A percentile compares a stretch with the other conserved stretches of the same genome.
Conservation (phyloP, 257 asterid species). For the Pogostemon cablin region DNA sequence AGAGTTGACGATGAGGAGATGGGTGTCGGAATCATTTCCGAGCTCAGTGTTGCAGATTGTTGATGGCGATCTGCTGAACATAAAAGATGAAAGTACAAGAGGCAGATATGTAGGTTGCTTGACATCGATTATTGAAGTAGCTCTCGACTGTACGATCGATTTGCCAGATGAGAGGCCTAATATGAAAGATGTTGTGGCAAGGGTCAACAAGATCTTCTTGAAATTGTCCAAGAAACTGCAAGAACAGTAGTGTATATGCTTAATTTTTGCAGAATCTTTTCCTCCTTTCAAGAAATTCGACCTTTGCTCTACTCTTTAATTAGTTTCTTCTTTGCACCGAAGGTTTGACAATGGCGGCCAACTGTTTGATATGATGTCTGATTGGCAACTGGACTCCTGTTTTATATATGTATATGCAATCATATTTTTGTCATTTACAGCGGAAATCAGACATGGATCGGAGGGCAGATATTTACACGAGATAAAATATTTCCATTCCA, state of each 20-base stretch:
- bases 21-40: slow-evolving; percentile 7
- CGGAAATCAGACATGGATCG: no score
- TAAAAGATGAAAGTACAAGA: background rate
- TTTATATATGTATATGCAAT: no score
- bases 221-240: background rate
- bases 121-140: background rate
- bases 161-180: slow-evolving; percentile 9
- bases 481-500: no score
- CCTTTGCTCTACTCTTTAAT: no score
- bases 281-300: no score
- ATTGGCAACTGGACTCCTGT: no score
- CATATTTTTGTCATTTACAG: no score
- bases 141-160: background rate
- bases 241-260: background rate
- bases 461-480: no score
- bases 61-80: background rate
- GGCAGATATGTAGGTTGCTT: background rate
- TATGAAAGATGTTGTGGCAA: background rate
- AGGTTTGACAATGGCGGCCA: no score
- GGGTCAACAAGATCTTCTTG: background rate
- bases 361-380: no score
- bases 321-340: no score
- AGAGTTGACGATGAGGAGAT: slow-evolving; percentile 12
- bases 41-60: background rate
- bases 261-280: no score